Evolutionary conservation across 2,329 filamentous ascomycete species (phyloP).

Genomic region (Colletotrichum sp.): DNA sequence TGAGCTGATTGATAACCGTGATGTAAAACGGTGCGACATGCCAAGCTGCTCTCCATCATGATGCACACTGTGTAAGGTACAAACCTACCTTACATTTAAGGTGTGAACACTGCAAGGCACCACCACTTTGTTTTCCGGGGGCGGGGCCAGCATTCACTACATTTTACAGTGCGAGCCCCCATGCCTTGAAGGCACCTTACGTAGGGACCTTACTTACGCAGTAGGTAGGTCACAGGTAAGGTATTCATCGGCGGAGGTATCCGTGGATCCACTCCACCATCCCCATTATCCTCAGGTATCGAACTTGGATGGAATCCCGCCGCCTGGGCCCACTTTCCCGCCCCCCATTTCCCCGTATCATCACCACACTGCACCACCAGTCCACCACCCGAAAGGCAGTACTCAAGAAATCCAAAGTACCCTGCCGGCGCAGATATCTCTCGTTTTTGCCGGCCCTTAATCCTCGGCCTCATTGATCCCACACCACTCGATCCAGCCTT

Average conservation of each 20-base stretch:
- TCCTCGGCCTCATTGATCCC: not conserved
- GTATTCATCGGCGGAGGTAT: not conserved
- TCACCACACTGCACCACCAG: not conserved
- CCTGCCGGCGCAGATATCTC: not conserved
- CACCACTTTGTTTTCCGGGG: not conserved
- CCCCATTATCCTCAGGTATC: not conserved
- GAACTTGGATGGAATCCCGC: not conserved
- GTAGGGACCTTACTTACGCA: too few relatives aligned
- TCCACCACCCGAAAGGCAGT: not conserved
- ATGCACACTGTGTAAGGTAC: not conserved
- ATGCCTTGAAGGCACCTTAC: not conserved
- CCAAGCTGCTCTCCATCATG: not conserved
- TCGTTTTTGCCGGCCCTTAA: not conserved
- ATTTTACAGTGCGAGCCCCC: not conserved
- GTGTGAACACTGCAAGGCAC: not conserved
- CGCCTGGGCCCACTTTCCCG: not conserved
- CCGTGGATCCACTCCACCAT: not conserved
- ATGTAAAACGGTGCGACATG: constrained; percentile 4
- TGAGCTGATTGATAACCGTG: constrained; percentile 14
- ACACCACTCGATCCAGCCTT: not conserved
- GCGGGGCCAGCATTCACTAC: not conserved
- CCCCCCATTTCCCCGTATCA: constrained; percentile 7
- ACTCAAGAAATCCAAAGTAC: not conserved
- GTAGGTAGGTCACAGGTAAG: not conserved
- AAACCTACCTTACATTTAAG: too few relatives aligned